Evolutionary conservation across 345 rosid species (phyloP).

Genomic region (Geranium brycei): DNA sequence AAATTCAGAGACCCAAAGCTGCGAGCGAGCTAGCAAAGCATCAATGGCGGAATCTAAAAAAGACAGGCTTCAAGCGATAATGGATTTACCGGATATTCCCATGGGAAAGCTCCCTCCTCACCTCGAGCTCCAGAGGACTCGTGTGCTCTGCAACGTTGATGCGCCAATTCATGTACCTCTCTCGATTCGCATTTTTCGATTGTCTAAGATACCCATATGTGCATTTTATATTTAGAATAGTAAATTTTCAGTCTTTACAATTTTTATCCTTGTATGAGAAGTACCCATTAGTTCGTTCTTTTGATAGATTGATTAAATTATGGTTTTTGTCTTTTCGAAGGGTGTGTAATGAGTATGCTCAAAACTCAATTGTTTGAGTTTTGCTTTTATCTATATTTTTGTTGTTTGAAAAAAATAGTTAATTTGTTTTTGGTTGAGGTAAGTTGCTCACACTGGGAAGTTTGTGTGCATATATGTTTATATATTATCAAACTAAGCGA

Average conservation of each 20-base stretch:
- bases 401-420: too few relatives aligned
- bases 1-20: neutral
- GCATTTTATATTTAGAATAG: neutral
- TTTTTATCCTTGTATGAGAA: too few relatives aligned
- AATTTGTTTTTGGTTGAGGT: neutral
- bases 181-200: neutral
- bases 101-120: conserved; percentile 58
- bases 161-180: conserved; percentile 61
- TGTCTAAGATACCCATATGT: neutral
- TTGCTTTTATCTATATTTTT: neutral
- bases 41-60: conserved; percentile 10
- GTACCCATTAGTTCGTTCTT: too few relatives aligned
- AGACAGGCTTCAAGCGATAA: conserved; percentile 14
- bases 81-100: conserved; percentile 63
- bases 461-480: too few relatives aligned
- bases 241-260: neutral
- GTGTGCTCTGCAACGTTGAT: conserved; percentile 51
- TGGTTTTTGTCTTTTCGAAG: too few relatives aligned
- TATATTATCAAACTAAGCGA: too few relatives aligned
- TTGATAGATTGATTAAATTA: too few relatives aligned
- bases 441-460: too few relatives aligned
- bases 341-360: too few relatives aligned
- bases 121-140: conserved; percentile 51
- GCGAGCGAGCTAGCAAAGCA: neutral
- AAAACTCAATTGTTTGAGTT: neutral